Evolutionary conservation across 2,329 filamentous ascomycete species (phyloP).

Genomic region (Fusarium coicis): DNA sequence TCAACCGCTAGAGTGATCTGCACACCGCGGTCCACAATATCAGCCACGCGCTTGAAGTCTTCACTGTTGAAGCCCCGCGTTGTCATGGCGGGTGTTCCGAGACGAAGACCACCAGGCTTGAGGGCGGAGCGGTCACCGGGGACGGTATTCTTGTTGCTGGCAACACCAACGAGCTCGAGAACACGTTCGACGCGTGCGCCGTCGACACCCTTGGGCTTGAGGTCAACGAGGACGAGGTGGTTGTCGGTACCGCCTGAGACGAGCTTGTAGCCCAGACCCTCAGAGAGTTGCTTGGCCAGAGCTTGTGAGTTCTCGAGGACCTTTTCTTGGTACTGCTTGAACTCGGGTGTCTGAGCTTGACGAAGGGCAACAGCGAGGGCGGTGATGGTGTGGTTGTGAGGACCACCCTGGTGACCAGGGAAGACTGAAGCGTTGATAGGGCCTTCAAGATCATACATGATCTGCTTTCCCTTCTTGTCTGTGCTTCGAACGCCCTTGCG

Average conservation of each 20-base stretch:
- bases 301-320: constrained; percentile 90
- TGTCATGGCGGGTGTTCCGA: constrained; percentile 96
- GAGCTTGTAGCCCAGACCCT: constrained; percentile 81
- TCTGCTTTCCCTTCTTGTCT: constrained; percentile 83
- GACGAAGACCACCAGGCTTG: constrained; percentile 87
- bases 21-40: constrained; percentile 83
- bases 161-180: constrained; percentile 88
- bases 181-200: constrained; percentile 88
- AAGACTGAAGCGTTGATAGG: constrained; percentile 96
- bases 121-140: constrained; percentile 92
- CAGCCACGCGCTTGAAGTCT: constrained; percentile 85
- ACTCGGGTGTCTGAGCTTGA: constrained; percentile 87
- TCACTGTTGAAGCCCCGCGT: constrained; percentile 85
- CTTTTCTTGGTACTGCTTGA: constrained; percentile 87
- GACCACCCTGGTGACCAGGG: constrained; percentile 95
- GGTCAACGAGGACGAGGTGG: constrained; percentile 89
- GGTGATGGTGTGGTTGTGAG: constrained; percentile 98
- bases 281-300: constrained; percentile 73
- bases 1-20: constrained; percentile 79
- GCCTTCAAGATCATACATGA: constrained; percentile 84
- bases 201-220: constrained; percentile 87
- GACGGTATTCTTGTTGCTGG: constrained; percentile 97
- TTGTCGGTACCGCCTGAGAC: constrained; percentile 95
- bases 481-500: constrained; percentile 85
- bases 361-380: constrained; percentile 91